These are phyloP conservation scores for Calamus simplicifolius DNA, from an alignment of 176 grass and related monocot genomes.

Conservation along the genomic window DNA sequence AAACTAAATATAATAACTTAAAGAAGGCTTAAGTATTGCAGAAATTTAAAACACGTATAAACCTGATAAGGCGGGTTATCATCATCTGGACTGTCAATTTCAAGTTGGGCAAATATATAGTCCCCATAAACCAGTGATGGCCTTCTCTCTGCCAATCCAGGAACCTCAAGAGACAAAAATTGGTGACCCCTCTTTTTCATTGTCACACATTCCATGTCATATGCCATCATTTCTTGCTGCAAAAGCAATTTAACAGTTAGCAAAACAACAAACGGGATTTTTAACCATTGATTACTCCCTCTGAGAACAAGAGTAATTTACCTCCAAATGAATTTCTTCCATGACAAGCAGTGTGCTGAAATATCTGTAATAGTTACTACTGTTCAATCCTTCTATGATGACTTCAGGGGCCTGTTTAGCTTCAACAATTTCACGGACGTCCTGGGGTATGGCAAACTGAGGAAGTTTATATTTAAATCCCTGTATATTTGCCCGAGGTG, in stretches of 20 bases:
- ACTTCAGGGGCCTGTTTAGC: constrained; percentile 55
- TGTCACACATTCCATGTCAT: constrained; percentile 61
- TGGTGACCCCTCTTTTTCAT: constrained; percentile 51
- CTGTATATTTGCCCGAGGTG: constrained; percentile 31
- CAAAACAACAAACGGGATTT: neutral
- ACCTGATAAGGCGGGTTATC: constrained; percentile 56
- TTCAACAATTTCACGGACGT: constrained; percentile 57
- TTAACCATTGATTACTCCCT: too few relatives aligned
- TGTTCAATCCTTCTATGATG: constrained; percentile 42
- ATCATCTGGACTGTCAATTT: constrained; percentile 19
- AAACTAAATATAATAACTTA: too few relatives aligned
- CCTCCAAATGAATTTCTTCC: constrained; percentile 90
- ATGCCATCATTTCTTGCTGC: constrained; percentile 68
- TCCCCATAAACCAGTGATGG: constrained; percentile 73
- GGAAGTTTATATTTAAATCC: constrained; percentile 63
- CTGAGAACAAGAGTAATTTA: constrained; percentile 9
- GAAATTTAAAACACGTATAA: constrained; percentile 12
- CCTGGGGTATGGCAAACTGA: constrained; percentile 53
- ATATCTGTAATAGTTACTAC: constrained; percentile 48
- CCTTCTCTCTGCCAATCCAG: constrained; percentile 78
- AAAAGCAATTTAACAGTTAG: constrained; percentile 28
- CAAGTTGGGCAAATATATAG: constrained; percentile 40
- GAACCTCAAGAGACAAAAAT: constrained; percentile 65
- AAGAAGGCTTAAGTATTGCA: neutral
- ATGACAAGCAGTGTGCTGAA: constrained; percentile 77